Percentiles rank a stretch among this genome's conserved stretches.
Conservation (phyloP, 31 red algal genomes). For the Endocladia muricata region DNA sequence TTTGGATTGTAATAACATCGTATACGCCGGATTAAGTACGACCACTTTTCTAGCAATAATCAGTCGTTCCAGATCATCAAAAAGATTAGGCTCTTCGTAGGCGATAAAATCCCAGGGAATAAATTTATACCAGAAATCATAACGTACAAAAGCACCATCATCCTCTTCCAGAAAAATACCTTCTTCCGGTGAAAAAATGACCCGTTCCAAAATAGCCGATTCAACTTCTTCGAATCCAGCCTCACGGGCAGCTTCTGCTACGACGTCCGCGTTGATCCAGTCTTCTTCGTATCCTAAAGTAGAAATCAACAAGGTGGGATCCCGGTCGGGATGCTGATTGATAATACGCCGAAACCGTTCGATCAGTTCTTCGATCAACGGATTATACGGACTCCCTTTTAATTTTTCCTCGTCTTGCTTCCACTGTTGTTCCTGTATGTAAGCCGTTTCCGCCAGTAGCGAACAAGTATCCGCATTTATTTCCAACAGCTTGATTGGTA, state of each 20-base stretch:
- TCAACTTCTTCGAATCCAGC: neutral
- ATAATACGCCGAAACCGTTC: neutral
- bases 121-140: no score
- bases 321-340: neutral
- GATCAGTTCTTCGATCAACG: neutral
- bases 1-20: no score
- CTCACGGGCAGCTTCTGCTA: neutral
- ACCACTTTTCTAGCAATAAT: no score
- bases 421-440: no score
- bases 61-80: no score
- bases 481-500: no score
- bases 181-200: neutral
- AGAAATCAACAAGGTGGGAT: neutral
- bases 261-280: neutral
- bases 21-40: no score
- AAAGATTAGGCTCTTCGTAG: no score
- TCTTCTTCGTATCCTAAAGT: constrained; percentile 1
- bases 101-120: no score
- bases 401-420: neutral
- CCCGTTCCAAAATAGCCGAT: neutral
- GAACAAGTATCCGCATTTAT: no score
- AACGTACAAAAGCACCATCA: no score
- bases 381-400: neutral
- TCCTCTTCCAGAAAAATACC: neutral
- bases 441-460: no score